Conservation (phyloP, 2,329 filamentous ascomycete genomes). For the Fusarium verticillioides region DNA sequence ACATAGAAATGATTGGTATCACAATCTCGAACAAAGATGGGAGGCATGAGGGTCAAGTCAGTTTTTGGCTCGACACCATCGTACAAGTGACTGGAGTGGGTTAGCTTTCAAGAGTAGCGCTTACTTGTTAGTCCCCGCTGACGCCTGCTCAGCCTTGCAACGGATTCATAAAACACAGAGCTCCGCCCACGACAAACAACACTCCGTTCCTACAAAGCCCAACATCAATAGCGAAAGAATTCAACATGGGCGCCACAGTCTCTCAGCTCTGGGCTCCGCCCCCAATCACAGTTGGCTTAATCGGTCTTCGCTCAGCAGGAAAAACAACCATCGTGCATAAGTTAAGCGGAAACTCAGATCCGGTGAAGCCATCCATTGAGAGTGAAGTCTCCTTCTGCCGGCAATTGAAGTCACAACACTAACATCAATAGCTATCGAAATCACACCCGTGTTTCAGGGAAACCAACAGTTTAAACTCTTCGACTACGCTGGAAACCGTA, state of each 20-base stretch:
- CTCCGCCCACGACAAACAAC: background rate
- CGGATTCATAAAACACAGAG: background rate
- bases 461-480: background rate
- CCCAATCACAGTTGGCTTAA: background rate
- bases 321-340: background rate
- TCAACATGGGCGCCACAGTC: background rate
- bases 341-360: background rate
- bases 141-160: background rate
- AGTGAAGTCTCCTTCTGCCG: background rate
- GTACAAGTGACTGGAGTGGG: background rate
- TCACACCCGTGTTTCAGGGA: fast-evolving
- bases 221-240: fast-evolving
- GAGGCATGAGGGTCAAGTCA: too few species aligned
- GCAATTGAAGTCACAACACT: background rate
- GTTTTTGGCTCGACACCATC: too few species aligned
- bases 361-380: fast-evolving
- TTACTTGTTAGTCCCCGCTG: background rate
- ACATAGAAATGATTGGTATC: too few species aligned
- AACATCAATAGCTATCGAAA: background rate
- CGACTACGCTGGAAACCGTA: background rate
- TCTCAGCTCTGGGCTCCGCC: background rate
- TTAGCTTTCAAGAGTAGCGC: background rate
- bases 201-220: fast-evolving
- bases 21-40: too few species aligned
- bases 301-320: background rate